Evolutionary conservation across 2,329 filamentous ascomycete species (phyloP).

Genomic region (Acrodontium crateriforme): DNA sequence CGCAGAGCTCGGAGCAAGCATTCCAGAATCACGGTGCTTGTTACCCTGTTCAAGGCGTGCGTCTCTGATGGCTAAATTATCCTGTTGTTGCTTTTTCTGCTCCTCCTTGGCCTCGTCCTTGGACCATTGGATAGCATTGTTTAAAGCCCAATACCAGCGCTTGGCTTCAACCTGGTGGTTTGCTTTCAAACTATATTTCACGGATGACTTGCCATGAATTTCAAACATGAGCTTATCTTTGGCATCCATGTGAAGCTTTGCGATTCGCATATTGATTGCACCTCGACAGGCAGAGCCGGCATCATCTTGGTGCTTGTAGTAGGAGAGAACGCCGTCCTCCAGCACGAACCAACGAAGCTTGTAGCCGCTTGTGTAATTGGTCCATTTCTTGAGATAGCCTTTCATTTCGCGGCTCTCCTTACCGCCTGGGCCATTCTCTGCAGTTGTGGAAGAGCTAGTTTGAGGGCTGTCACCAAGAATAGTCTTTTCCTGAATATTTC

Average conservation of each 20-base stretch:
- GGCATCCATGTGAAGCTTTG: constrained; percentile 84
- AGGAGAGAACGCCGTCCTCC: constrained; percentile 92
- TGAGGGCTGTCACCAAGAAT: constrained; percentile 63
- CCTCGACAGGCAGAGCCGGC: constrained; percentile 90
- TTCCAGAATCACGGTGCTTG: constrained; percentile 6
- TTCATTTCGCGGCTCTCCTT: constrained; percentile 95
- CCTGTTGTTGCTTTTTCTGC: constrained; percentile 58
- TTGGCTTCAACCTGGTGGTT: constrained; percentile 98
- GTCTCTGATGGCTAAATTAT: constrained; percentile 61
- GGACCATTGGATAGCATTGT: constrained; percentile 96
- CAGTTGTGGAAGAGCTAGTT: constrained; percentile 12
- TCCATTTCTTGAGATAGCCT: constrained; percentile 98
- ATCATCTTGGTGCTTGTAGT: constrained; percentile 98
- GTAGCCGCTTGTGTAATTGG: constrained; percentile 94
- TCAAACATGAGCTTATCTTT: constrained; percentile 97
- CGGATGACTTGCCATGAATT: constrained; percentile 93
- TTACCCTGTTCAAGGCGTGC: constrained; percentile 43
- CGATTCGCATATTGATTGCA: constrained; percentile 98
- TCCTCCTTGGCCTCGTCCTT: constrained; percentile 95
- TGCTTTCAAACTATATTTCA: constrained; percentile 95
- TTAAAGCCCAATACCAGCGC: constrained; percentile 96
- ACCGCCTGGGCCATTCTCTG: constrained; percentile 46
- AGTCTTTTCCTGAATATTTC: constrained; percentile 92
- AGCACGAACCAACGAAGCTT: constrained; percentile 96
- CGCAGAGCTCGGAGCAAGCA: constrained; percentile 28